Evolutionary conservation across 805 yeast genomes (phyloP), one percentile per base, ranked within the genome.

Genomic region (Brettanomyces custersianus): DNA sequence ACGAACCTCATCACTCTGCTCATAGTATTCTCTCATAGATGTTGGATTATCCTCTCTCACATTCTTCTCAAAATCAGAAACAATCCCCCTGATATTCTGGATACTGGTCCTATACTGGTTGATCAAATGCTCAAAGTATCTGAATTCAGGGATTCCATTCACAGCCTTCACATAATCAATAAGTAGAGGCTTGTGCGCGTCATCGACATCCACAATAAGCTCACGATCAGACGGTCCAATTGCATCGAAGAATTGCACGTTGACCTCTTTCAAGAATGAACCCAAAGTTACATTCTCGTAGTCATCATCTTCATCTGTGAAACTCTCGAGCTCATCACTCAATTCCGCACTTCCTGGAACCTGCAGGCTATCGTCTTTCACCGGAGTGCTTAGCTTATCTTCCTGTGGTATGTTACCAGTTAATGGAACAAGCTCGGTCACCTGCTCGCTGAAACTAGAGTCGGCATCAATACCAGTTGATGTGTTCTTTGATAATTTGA

Each of bases 11-110:
- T 46, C 51, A 6, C 43, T 30, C 21, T 57, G 53, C 22, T 45
- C 52, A 37, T 49, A 55, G 34, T 47, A 56, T 22, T 57, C 62
- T 15, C 57, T 39, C 15, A 57, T 49, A 4, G 59, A 51, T 3
- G 50, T 46, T 11, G 57, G 58, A 34, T 57, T 57, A 10, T 53
- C 50, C 13, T 53, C 54, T n/a, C 43, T 38, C n/a, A 57, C 51
- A 25, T 46, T 51, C 19, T 44, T 42, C 9, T 51, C 53, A 35
- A 54, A 55, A 19, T 49, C 54, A 4, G 43, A 40, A 2, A 54
- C 51, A 31, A 51, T 51, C 8, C 39, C 42, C 16, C 52, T 43
- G 6, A 53, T 51, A 2, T 51, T 46, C 10, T 45, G 41, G 10
- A 55, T 48, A 7, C 54, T 54, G 10, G 52, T 37, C 31, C 45